phyloP scores from a whole-genome alignment of 768 basidiomycete genomes.

The Auricularia sp. region DNA sequence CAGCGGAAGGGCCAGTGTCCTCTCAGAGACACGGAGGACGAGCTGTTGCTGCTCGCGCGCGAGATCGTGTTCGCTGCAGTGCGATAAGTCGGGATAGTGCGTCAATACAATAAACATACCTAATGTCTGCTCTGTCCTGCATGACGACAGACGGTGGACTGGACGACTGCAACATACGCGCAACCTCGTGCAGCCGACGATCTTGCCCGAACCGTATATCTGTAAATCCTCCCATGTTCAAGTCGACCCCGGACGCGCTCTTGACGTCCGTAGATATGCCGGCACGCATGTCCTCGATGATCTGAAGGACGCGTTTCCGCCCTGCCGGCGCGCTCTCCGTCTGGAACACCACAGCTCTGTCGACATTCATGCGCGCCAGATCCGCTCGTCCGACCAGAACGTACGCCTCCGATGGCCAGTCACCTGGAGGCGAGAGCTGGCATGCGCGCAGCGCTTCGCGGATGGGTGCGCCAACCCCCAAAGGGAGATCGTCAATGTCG shows the following conservation, averaged over 20 bases:
- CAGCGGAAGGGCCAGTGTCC: conserved; percentile 82
- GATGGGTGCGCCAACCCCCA: conserved; percentile 68
- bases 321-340: neutral
- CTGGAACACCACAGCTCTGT: neutral
- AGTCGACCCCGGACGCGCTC: conserved; percentile 50
- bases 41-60: conserved; percentile 76
- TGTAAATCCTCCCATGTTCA: conserved; percentile 62
- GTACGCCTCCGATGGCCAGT: conserved; percentile 66
- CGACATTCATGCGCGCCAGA: conserved; percentile 42
- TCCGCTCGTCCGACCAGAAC: conserved; percentile 64
- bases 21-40: conserved; percentile 68
- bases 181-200: conserved; percentile 81
- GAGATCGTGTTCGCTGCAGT: conserved; percentile 72
- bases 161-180: conserved; percentile 81
- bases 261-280: neutral
- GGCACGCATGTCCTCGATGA: conserved; percentile 1
- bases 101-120: conserved; percentile 31
- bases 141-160: conserved; percentile 51
- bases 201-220: conserved; percentile 86
- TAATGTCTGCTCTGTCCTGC: conserved; percentile 59
- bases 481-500: conserved; percentile 46
- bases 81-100: conserved; percentile 1
- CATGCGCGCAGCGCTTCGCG: conserved; percentile 79
- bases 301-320: neutral
- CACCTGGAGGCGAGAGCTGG: conserved; percentile 62